Evolutionary conservation across 1,139 yeast species (phyloP).

Genomic region (Zhuliangozyma parablackwelliae): DNA sequence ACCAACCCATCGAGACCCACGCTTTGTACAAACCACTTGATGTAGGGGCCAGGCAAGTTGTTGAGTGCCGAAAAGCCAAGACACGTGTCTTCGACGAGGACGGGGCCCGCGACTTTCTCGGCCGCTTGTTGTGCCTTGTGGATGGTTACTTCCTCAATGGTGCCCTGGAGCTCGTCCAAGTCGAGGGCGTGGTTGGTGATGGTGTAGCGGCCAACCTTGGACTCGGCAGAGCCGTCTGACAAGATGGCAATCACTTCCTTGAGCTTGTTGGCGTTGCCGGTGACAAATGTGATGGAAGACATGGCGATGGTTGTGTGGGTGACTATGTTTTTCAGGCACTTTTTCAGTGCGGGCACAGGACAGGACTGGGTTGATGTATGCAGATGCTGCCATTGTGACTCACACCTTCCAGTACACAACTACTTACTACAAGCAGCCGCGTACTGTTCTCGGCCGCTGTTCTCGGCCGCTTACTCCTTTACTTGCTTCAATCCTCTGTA

Average conservation of each 20-base stretch:
- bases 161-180: conserved; percentile 86
- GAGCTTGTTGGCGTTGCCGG: conserved; percentile 86
- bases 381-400: not conserved
- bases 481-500: no score
- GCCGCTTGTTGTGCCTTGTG: conserved; percentile 85
- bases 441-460: no score
- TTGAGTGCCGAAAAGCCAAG: conserved; percentile 77
- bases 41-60: conserved; percentile 84
- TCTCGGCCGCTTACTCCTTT: no score
- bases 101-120: conserved; percentile 57
- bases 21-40: conserved; percentile 80
- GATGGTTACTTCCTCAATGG: conserved; percentile 74
- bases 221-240: conserved; percentile 8
- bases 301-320: conserved; percentile 3
- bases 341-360: not conserved
- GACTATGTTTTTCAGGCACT: not conserved
- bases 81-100: conserved; percentile 92
- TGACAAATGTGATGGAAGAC: conserved; percentile 57
- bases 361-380: not conserved
- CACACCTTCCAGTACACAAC: not conserved
- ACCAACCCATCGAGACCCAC: conserved; percentile 73
- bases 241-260: conserved; percentile 79
- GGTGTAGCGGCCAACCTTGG: conserved; percentile 48
- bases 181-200: conserved; percentile 66
- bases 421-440: no score